A percentile compares a stretch with the other conserved stretches of the same genome.
These are phyloP conservation scores for Zea mays DNA, from an alignment of 176 grass and related monocot genomes.

Conservation along the genomic window DNA sequence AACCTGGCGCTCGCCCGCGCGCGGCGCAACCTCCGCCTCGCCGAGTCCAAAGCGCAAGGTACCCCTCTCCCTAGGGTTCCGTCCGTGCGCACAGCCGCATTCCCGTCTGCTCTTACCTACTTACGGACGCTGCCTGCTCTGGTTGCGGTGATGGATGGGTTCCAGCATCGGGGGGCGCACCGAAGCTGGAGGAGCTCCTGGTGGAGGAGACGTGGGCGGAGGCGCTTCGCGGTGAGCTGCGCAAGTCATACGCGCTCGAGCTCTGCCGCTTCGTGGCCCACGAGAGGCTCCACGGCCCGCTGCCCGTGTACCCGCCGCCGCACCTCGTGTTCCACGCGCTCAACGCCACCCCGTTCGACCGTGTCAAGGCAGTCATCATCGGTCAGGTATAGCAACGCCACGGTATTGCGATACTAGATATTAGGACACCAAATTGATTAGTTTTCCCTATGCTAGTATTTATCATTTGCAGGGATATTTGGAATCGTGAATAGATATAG, in stretches of 20 bases:
- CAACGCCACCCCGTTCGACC: constrained; percentile 73
- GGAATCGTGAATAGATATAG: constrained; percentile 6
- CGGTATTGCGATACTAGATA: too few relatives aligned
- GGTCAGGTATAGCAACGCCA: constrained; percentile 59
- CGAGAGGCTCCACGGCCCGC: constrained; percentile 54
- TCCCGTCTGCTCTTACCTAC: not conserved
- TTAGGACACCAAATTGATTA: not conserved
- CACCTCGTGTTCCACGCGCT: constrained; percentile 88
- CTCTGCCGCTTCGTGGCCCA: constrained; percentile 73
- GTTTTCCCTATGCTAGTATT: not conserved
- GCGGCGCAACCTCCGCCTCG: constrained; percentile 62
- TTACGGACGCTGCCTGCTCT: not conserved
- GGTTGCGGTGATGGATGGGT: not conserved
- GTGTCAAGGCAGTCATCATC: constrained; percentile 89
- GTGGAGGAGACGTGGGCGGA: constrained; percentile 80
- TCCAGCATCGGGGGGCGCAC: constrained; percentile 21
- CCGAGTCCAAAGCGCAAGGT: constrained; percentile 85
- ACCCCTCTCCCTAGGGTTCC: constrained; percentile 33
- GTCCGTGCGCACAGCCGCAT: not conserved
- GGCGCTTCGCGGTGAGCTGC: constrained; percentile 64
- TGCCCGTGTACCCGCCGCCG: constrained; percentile 72
- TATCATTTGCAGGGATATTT: not conserved
- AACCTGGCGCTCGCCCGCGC: constrained; percentile 73
- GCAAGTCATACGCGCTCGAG: constrained; percentile 75
- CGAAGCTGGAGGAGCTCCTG: constrained; percentile 86